These are phyloP conservation scores for Trichoderma arundinaceum DNA, from an alignment of 2,329 filamentous ascomycete species.

Conservation along the genomic window DNA sequence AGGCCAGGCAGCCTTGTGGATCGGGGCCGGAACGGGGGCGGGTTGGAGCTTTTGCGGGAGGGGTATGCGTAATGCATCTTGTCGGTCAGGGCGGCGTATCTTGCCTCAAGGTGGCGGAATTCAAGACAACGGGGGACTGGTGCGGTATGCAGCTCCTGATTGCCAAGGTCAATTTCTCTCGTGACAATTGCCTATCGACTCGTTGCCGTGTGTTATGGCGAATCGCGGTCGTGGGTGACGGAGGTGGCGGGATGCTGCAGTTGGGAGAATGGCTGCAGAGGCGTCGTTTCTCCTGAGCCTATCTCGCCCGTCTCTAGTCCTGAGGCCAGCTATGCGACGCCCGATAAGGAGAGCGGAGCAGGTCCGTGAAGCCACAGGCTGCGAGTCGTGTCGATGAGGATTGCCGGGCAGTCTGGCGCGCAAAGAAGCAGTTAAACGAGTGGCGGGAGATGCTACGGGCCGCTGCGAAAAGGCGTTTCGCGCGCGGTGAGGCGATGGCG, in stretches of 20 bases:
- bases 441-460: slow-evolving; percentile 28
- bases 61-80: slow-evolving; percentile 91
- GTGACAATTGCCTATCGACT: background rate
- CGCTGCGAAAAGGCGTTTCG: slow-evolving; percentile 28
- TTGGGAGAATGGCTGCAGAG: background rate
- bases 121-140: background rate
- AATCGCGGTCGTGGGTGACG: background rate
- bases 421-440: slow-evolving; percentile 33
- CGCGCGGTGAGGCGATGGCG: slow-evolving; percentile 31
- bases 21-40: slow-evolving; percentile 71
- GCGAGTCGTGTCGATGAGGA: background rate
- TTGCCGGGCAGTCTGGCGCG: background rate
- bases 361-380: background rate
- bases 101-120: background rate
- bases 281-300: slow-evolving; percentile 21
- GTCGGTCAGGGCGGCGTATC: slow-evolving; percentile 27
- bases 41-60: slow-evolving; percentile 79
- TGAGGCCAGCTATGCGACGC: slow-evolving; percentile 27
- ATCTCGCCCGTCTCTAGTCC: background rate
- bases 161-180: background rate
- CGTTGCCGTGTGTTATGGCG: background rate
- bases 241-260: slow-evolving; percentile 4
- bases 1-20: slow-evolving; percentile 59
- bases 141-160: background rate
- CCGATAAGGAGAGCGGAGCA: slow-evolving; percentile 14